Base-by-base conservation (phyloP, 768 basidiomycete species). In the Mycena sanguinolenta region DNA sequence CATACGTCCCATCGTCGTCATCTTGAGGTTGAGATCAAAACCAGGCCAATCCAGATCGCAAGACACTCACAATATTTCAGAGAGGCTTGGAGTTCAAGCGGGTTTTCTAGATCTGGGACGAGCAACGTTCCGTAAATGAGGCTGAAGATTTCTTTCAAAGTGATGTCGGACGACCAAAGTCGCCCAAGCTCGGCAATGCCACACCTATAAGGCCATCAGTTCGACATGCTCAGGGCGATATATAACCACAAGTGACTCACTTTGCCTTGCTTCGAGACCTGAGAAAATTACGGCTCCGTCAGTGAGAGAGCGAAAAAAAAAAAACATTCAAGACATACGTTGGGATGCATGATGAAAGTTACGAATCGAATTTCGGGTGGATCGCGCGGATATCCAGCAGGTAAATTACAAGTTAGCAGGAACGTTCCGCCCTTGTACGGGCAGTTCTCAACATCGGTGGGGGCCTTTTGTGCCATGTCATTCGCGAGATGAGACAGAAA, bases 251-350 rank as follows among this genome's bases (percentile, higher is more conserved):
- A 9, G n/a, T n/a, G n/a, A n/a, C n/a, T n/a, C n/a, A 75, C 77
- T 60, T 79, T 79, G n/a, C 79, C 79, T 61, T 79, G 79, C 32
- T 79, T 79, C 3, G 79, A 79, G 9, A 79, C 77, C 79, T 79
- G 21, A 17, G n/a, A n/a, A n/a, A n/a, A n/a, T n/a, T n/a, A n/a
- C n/a, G n/a, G n/a, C n/a, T n/a, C n/a, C n/a, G n/a, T n/a, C n/a
- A n/a, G n/a, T n/a, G n/a, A n/a, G n/a, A n/a, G n/a, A n/a, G n/a
- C n/a, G n/a, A n/a, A n/a, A n/a, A n/a, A n/a, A n/a, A n/a, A n/a
- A 49, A 8, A n/a, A 49, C 46, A 23, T 23, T 10, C n/a, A n/a
- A n/a, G n/a, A n/a, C n/a, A n/a, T 55, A 78, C 79, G 63, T 79
- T 79, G 7, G 77, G 79, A 58, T 79, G 79, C 59, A 79, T 54